phyloP scores from a whole-genome alignment of 768 basidiomycete species.

The Hericium erinaceus region DNA sequence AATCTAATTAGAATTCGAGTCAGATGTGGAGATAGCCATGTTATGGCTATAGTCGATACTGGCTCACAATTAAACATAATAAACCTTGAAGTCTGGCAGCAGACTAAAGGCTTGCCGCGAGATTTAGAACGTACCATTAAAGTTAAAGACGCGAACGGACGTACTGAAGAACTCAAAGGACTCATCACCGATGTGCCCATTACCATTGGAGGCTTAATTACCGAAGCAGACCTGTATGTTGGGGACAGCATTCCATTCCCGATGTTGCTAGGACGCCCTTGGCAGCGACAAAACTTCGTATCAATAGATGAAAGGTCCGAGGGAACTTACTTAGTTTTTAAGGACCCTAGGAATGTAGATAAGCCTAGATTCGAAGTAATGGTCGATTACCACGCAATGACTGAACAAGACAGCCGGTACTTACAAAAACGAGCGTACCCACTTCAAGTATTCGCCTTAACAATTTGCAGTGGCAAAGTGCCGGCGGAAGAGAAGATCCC shows the following conservation, averaged over 20 bases:
- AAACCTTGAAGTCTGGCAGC: background rate
- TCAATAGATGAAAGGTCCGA: conserved; percentile 14
- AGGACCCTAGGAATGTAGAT: background rate
- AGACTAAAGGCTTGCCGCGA: background rate
- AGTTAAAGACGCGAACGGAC: conserved; percentile 23
- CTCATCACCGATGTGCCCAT: conserved; percentile 15
- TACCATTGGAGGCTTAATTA: conserved; percentile 15
- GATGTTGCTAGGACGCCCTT: conserved; percentile 16
- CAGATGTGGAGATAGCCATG: background rate
- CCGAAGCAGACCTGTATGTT: conserved; percentile 16
- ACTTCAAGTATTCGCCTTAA: too few species aligned
- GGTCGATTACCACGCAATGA: background rate
- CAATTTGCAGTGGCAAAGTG: too few species aligned
- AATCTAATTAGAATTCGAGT: background rate
- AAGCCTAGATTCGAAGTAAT: background rate
- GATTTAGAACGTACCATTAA: background rate
- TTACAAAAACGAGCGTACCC: too few species aligned
- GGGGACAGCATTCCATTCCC: conserved; percentile 13
- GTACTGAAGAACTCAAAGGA: conserved; percentile 15
- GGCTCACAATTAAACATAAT: too few species aligned
- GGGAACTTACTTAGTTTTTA: conserved; percentile 12
- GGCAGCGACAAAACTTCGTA: conserved; percentile 17
- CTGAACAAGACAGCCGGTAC: too few species aligned
- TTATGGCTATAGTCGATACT: too few species aligned
- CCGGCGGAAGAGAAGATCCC: too few species aligned